phyloP scores from a whole-genome alignment of 2,329 filamentous ascomycete genomes.

The Gremmenia infestans region DNA sequence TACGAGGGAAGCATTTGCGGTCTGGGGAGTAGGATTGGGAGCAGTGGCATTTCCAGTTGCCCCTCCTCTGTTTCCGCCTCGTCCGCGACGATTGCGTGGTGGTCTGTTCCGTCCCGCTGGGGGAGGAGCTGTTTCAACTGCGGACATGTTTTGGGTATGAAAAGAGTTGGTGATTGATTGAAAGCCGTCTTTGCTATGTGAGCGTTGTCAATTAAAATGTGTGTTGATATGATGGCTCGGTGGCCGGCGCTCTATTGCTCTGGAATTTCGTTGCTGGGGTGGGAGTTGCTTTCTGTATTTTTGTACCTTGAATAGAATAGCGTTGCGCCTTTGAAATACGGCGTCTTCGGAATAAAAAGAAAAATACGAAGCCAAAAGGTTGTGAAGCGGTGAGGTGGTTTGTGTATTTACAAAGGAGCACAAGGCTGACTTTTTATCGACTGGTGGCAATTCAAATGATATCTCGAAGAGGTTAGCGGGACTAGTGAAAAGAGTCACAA shows the following conservation, averaged over 20 bases:
- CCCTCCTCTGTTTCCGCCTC: slow-evolving; percentile 22
- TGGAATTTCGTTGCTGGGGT: not conserved
- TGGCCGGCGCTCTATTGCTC: not conserved
- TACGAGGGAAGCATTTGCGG: slow-evolving; percentile 14
- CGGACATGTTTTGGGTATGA: slow-evolving; percentile 15
- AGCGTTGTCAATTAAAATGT: not conserved
- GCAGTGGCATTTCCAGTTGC: slow-evolving; percentile 1
- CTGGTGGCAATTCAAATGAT: not conserved
- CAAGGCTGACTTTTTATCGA: slow-evolving; percentile 19
- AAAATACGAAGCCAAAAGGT: not conserved
- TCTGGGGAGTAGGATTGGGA: slow-evolving; percentile 3
- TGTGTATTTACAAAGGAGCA: not conserved
- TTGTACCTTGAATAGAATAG: not conserved
- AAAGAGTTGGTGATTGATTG: not conserved
- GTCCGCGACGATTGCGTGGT: slow-evolving; percentile 22
- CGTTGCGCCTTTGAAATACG: slow-evolving; percentile 29
- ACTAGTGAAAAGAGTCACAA: not conserved
- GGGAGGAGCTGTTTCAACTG: slow-evolving; percentile 12
- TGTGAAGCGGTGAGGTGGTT: not conserved
- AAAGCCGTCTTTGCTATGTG: slow-evolving; percentile 1
- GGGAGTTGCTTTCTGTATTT: not conserved
- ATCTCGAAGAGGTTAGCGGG: not conserved
- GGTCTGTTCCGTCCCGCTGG: slow-evolving; percentile 14
- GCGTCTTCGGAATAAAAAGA: slow-evolving; percentile 25
- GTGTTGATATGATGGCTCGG: slow-evolving; percentile 11